A percentile compares a stretch with the other conserved stretches of the same genome.
Conservation (phyloP, 2,329 filamentous ascomycete genomes). For the Uncinocarpus reesii region DNA sequence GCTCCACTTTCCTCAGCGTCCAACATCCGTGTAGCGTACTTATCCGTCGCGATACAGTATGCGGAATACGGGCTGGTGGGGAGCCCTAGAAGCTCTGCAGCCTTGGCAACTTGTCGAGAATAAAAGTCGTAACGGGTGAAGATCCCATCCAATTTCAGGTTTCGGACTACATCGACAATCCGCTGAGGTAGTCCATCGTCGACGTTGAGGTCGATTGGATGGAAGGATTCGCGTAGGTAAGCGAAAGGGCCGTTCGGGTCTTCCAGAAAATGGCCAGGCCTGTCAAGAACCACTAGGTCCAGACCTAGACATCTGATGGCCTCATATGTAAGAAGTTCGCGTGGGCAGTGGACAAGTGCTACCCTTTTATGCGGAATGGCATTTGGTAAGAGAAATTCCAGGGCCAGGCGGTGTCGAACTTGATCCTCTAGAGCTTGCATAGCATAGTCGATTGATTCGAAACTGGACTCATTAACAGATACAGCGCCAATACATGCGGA, state of each 20-base stretch:
- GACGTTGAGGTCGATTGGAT: not conserved
- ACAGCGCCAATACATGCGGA: no score
- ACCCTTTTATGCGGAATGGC: no score
- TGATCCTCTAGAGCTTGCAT: no score
- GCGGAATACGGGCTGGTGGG: slow-evolving; percentile 11
- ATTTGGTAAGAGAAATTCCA: no score
- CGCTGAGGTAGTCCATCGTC: not conserved
- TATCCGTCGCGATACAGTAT: not conserved
- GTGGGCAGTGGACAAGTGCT: no score
- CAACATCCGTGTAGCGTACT: slow-evolving; percentile 5
- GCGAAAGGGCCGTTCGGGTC: slow-evolving; percentile 16
- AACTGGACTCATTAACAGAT: no score
- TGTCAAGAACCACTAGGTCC: slow-evolving; percentile 30
- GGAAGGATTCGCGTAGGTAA: slow-evolving; percentile 18
- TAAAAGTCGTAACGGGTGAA: slow-evolving; percentile 29
- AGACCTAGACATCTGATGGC: slow-evolving; percentile 30
- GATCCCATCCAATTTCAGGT: slow-evolving; percentile 21
- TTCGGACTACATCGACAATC: not conserved
- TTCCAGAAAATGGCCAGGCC: slow-evolving; percentile 33
- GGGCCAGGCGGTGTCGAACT: no score
- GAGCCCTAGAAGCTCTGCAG: slow-evolving; percentile 26
- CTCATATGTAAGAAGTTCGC: not conserved
- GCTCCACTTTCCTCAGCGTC: not conserved
- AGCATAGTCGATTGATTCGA: no score
- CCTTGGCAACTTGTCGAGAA: slow-evolving; percentile 24